Evolutionary conservation across 257 asterid species (phyloP).

Genomic region (Misopates orontium): DNA sequence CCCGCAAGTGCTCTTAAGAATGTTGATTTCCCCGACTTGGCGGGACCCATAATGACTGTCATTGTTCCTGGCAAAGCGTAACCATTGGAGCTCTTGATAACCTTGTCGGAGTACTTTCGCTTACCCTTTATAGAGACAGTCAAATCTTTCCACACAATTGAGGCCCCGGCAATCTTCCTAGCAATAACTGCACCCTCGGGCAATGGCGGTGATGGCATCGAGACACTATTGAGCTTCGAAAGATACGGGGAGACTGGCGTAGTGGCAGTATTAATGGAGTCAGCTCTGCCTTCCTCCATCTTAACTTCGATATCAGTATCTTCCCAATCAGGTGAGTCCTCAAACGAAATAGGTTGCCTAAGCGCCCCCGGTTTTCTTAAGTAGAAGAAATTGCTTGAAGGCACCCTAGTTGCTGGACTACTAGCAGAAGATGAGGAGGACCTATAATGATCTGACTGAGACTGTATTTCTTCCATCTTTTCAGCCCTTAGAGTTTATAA

Average conservation of each 20-base stretch:
- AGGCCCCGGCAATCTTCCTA: conserved; percentile 78
- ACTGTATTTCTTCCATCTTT: conserved; percentile 92
- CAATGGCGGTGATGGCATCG: conserved; percentile 82
- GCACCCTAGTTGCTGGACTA: conserved; percentile 92
- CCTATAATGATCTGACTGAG: conserved; percentile 88
- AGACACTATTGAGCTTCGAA: conserved; percentile 83
- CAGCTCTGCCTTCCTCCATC: conserved; percentile 85
- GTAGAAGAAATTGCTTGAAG: conserved; percentile 94
- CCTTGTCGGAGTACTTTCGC: conserved; percentile 86
- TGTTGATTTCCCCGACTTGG: conserved; percentile 98
- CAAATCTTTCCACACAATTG: conserved; percentile 95
- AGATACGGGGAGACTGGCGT: conserved; percentile 85
- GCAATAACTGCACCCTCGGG: conserved; percentile 67
- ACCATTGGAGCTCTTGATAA: conserved; percentile 88
- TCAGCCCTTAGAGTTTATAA: conserved; percentile 11
- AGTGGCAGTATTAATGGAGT: conserved; percentile 75
- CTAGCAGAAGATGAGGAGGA: conserved; percentile 97
- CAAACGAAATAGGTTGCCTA: conserved; percentile 91
- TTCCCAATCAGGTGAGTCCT: conserved; percentile 98
- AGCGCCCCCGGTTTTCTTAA: conserved; percentile 82
- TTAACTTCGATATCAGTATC: conserved; percentile 81
- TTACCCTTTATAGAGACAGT: conserved; percentile 90
- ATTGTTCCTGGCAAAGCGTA: conserved; percentile 96
- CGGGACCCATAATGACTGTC: conserved; percentile 99
- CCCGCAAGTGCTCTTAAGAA: conserved; percentile 96